phyloP scores from a whole-genome alignment of 164 flowering plant genomes.

The Cinnamomum micranthum region DNA sequence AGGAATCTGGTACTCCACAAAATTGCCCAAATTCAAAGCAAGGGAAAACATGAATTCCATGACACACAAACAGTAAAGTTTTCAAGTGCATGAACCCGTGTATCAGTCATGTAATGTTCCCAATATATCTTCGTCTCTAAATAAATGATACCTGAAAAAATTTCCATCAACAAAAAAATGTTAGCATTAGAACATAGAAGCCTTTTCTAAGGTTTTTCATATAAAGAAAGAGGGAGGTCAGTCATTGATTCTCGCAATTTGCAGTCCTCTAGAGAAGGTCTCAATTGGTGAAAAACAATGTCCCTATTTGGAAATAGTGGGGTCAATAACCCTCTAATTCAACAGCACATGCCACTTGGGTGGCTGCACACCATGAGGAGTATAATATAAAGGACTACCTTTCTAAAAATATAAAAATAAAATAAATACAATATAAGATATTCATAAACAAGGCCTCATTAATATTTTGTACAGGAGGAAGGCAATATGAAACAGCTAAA shows the following conservation, averaged over 20 bases:
- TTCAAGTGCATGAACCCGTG: not conserved
- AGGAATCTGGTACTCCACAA: no score
- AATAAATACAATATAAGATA: no score
- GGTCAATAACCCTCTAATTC: not conserved
- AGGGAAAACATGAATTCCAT: no score
- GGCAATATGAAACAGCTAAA: no score
- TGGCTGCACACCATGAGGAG: not conserved
- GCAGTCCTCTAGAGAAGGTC: not conserved
- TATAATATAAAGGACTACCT: no score
- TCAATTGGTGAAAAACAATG: not conserved
- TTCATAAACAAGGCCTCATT: no score
- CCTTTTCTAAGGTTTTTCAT: not conserved
- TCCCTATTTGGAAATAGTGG: not conserved
- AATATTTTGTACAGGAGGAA: no score
- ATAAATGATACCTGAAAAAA: not conserved
- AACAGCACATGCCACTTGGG: not conserved
- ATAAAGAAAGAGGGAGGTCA: not conserved
- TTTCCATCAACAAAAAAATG: not conserved
- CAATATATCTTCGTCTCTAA: not conserved
- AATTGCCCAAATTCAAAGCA: no score
- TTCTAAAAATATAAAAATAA: no score
- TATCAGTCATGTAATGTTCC: not conserved
- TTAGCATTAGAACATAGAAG: not conserved
- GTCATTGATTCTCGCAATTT: not conserved
- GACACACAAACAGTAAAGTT: not conserved